A percentile compares a stretch with the other conserved stretches of the same genome.
phyloP scores from a whole-genome alignment of 129 eudicot genomes.

The Flaveria ramosissima region DNA sequence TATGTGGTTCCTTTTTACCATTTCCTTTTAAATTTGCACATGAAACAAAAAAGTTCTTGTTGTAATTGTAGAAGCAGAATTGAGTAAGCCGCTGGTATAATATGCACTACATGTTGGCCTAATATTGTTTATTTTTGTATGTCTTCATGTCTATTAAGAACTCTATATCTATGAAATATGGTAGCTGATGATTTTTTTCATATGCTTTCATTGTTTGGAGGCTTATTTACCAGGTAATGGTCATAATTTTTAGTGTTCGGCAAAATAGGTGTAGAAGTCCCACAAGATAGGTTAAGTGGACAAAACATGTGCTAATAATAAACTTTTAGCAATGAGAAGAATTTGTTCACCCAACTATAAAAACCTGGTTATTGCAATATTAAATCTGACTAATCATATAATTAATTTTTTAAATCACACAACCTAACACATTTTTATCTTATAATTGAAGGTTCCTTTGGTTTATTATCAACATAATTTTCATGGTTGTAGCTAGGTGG shows the following conservation, averaged over 20 bases:
- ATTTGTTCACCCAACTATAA: not conserved
- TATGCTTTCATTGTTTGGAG: too few species aligned
- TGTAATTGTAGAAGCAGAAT: not conserved
- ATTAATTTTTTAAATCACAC: not conserved
- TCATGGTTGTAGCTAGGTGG: conserved; percentile 65
- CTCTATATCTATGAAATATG: too few species aligned
- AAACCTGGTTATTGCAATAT: not conserved
- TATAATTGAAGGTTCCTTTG: not conserved
- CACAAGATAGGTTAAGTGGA: not conserved
- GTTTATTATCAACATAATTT: not conserved
- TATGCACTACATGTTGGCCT: too few species aligned
- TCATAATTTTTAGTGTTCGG: too few species aligned
- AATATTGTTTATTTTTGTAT: too few species aligned
- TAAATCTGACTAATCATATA: not conserved
- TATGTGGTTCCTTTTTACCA: conserved; percentile 24
- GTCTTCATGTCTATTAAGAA: too few species aligned
- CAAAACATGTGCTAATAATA: not conserved
- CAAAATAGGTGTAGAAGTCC: too few species aligned
- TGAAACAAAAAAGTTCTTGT: not conserved
- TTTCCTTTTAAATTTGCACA: too few species aligned
- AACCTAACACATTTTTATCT: not conserved
- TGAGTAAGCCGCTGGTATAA: too few species aligned
- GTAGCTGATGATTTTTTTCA: too few species aligned
- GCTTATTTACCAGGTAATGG: too few species aligned
- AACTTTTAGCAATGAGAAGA: not conserved